Conservation (phyloP, 495 filamentous ascomycete genomes). For the Hypoxylon fragiforme region DNA sequence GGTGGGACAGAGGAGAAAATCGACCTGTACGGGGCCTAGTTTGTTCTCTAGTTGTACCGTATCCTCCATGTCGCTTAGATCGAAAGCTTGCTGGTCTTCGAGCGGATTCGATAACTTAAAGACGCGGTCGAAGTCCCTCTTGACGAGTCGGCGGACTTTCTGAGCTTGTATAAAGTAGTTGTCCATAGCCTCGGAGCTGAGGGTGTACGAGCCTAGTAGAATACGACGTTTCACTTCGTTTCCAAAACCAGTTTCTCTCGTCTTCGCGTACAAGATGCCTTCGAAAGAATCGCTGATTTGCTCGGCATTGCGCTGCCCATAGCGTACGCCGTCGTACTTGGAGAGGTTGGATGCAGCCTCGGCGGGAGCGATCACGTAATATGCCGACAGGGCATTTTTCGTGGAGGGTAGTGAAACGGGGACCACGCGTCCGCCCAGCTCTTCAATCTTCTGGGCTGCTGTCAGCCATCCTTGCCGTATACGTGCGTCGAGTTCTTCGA, state of each 20-base stretch:
- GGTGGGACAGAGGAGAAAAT: conserved; percentile 87
- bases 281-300: conserved; percentile 39
- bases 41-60: conserved; percentile 46
- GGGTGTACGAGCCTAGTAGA: conserved; percentile 83
- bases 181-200: conserved; percentile 88
- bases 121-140: conserved; percentile 78
- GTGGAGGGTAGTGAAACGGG: conserved; percentile 84
- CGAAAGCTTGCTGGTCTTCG: conserved; percentile 46
- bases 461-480: conserved; percentile 71
- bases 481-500: conserved; percentile 67
- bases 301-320: conserved; percentile 62
- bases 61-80: conserved; percentile 51
- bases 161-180: conserved; percentile 98
- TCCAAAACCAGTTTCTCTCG: conserved; percentile 74
- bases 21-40: conserved; percentile 61
- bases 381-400: conserved; percentile 81
- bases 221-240: conserved; percentile 84
- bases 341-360: conserved; percentile 97
- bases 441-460: conserved; percentile 59
- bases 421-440: conserved; percentile 67
- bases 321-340: conserved; percentile 94
- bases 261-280: conserved; percentile 71
- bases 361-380: conserved; percentile 92
- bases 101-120: conserved; percentile 73
- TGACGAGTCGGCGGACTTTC: conserved; percentile 79